A percentile compares a stretch with the other conserved stretches of the same genome.
These are phyloP conservation scores for Chaetomium tenue DNA, from an alignment of 495 filamentous ascomycete species.

Conservation along the genomic window DNA sequence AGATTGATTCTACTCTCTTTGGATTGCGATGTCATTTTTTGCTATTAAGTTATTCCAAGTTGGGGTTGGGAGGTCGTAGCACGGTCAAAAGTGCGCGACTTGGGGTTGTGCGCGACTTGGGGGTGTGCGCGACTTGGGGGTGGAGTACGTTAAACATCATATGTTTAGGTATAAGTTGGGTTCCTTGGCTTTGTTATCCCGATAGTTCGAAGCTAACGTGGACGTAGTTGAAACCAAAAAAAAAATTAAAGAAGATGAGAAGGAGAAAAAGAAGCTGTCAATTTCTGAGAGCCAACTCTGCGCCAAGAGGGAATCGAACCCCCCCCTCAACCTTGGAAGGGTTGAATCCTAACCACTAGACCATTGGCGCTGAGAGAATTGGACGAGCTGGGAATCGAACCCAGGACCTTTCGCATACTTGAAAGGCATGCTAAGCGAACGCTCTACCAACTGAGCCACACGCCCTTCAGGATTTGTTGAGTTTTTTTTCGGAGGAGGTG, in stretches of 20 bases:
- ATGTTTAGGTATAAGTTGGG: too few species aligned
- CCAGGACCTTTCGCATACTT: conserved; percentile 26
- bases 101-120: too few species aligned
- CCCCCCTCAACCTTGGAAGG: conserved; percentile 30
- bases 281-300: background rate
- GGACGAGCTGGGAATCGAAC: conserved; percentile 31
- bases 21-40: too few species aligned
- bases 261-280: background rate
- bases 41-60: too few species aligned
- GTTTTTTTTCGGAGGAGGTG: background rate
- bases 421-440: conserved; percentile 21
- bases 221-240: too few species aligned
- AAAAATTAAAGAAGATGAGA: background rate
- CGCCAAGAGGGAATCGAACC: conserved; percentile 30
- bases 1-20: too few species aligned
- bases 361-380: conserved; percentile 20
- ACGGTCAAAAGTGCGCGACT: too few species aligned
- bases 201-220: too few species aligned
- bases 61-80: too few species aligned
- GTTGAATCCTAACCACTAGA: conserved; percentile 30
- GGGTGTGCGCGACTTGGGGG: too few species aligned
- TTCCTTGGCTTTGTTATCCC: too few species aligned
- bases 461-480: conserved; percentile 15
- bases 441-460: conserved; percentile 29
- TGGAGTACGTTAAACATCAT: too few species aligned